Conservation (phyloP, 164 flowering plant species). For the Vitis rupestris region DNA sequence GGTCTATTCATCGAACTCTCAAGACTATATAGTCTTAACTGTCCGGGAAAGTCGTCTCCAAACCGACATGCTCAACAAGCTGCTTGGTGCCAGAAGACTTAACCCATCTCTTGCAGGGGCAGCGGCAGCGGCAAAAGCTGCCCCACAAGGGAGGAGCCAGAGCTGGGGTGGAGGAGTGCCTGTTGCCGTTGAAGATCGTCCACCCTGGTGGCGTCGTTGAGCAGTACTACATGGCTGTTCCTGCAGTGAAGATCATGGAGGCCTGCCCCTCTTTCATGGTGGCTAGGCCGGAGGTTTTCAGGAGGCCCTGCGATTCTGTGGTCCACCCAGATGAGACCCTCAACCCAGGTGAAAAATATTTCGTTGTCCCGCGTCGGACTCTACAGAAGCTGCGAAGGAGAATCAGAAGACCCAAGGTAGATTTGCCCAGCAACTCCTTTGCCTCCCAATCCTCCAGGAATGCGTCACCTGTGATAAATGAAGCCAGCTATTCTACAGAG, state of each 20-base stretch:
- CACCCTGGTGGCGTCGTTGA: slow-evolving; percentile 48
- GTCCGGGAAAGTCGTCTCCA: too few species aligned
- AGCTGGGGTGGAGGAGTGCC: background rate
- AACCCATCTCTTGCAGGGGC: background rate
- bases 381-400: slow-evolving; percentile 39
- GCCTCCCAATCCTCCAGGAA: background rate
- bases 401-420: slow-evolving; percentile 9
- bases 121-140: background rate
- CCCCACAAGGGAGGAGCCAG: background rate
- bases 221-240: slow-evolving; percentile 45
- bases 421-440: background rate
- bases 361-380: slow-evolving; percentile 36
- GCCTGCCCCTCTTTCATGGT: slow-evolving; percentile 42
- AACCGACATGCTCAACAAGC: slow-evolving; percentile 8
- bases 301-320: slow-evolving; percentile 47
- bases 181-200: slow-evolving; percentile 37
- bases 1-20: too few species aligned
- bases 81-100: slow-evolving; percentile 3
- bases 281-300: slow-evolving; percentile 44
- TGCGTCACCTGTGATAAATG: background rate
- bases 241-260: slow-evolving; percentile 44
- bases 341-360: slow-evolving; percentile 40
- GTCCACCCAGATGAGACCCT: slow-evolving; percentile 44
- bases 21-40: background rate
- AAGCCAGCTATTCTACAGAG: background rate